Evolutionary conservation across 441 rosid genomes (phyloP).

Genomic region (Flueggea neowawraea): DNA sequence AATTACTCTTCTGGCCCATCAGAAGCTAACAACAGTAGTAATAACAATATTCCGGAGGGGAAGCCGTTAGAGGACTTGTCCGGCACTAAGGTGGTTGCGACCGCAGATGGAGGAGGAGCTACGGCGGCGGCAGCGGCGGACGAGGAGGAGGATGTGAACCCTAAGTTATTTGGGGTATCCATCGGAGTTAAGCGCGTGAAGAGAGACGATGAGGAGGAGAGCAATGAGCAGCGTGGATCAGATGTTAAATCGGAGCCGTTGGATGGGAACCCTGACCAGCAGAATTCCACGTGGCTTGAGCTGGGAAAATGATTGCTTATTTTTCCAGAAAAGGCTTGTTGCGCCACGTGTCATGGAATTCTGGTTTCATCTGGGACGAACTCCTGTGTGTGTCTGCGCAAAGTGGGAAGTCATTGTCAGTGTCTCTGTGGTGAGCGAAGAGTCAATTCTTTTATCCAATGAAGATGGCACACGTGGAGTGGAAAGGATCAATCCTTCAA

Average conservation of each 20-base stretch:
- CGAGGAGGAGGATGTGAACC: conserved; percentile 34
- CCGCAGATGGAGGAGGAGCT: conserved; percentile 19
- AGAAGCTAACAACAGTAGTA: background rate
- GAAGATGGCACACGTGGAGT: too few species aligned
- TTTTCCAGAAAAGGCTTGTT: too few species aligned
- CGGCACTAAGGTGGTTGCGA: conserved; percentile 23
- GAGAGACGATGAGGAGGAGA: conserved; percentile 43
- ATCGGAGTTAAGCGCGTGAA: conserved; percentile 74
- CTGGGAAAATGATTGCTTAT: conserved; percentile 42
- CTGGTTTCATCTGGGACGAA: too few species aligned
- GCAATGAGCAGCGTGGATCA: conserved; percentile 25
- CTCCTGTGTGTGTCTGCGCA: too few species aligned
- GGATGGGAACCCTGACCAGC: conserved; percentile 38
- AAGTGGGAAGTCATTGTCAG: too few species aligned
- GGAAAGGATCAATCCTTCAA: too few species aligned
- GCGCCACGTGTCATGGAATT: too few species aligned
- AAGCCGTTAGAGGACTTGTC: conserved; percentile 30
- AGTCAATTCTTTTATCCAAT: too few species aligned
- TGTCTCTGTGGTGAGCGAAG: too few species aligned
- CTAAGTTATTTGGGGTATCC: conserved; percentile 79
- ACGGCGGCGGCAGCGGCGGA: conserved; percentile 14
- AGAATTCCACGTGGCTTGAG: conserved; percentile 62
- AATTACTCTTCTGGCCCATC: conserved; percentile 32
- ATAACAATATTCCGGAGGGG: conserved; percentile 15
- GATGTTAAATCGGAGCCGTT: conserved; percentile 60